Percentiles rank a stretch among this genome's conserved stretches.
These are phyloP conservation scores for Aspergillus nanangensis DNA, from an alignment of 495 filamentous ascomycete species.

Conservation along the genomic window DNA sequence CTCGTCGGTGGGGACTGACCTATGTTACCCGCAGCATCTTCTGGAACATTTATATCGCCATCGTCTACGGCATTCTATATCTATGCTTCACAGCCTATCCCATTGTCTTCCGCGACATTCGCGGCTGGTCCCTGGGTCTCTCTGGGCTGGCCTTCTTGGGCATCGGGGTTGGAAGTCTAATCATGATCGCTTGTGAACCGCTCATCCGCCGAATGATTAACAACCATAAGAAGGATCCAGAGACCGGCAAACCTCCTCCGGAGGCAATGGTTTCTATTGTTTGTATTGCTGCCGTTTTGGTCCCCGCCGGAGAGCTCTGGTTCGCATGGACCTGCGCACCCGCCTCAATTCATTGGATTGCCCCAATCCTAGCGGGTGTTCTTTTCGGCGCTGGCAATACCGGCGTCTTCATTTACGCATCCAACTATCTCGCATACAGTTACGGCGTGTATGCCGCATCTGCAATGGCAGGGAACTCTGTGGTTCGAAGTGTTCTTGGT, in stretches of 20 bases:
- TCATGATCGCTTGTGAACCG: conserved; percentile 62
- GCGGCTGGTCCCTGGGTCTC: conserved; percentile 67
- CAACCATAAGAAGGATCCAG: conserved; percentile 59
- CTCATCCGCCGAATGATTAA: conserved; percentile 69
- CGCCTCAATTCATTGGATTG: conserved; percentile 66
- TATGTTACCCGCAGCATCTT: conserved; percentile 47
- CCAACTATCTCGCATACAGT: conserved; percentile 69
- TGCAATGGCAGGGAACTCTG: conserved; percentile 71
- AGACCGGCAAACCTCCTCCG: conserved; percentile 59
- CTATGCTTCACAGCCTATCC: conserved; percentile 82
- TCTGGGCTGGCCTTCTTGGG: conserved; percentile 71
- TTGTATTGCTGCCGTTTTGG: conserved; percentile 60
- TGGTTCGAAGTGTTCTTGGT: conserved; percentile 61
- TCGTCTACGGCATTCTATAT: conserved; percentile 70
- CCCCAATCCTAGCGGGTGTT: conserved; percentile 70
- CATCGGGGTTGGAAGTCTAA: conserved; percentile 64
- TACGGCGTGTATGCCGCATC: conserved; percentile 77
- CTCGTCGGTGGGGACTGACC: conserved; percentile 42
- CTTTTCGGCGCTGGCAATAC: conserved; percentile 74
- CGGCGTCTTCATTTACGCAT: conserved; percentile 71
- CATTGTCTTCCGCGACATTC: conserved; percentile 67
- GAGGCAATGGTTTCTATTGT: conserved; percentile 72
- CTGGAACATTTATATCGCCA: conserved; percentile 68
- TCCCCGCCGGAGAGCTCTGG: conserved; percentile 66
- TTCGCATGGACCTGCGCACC: conserved; percentile 77